A percentile compares a stretch with the other conserved stretches of the same genome.
These are phyloP conservation scores for Phytopythium vexans DNA, from an alignment of 352 stramenopile genomes.

Conservation along the genomic window DNA sequence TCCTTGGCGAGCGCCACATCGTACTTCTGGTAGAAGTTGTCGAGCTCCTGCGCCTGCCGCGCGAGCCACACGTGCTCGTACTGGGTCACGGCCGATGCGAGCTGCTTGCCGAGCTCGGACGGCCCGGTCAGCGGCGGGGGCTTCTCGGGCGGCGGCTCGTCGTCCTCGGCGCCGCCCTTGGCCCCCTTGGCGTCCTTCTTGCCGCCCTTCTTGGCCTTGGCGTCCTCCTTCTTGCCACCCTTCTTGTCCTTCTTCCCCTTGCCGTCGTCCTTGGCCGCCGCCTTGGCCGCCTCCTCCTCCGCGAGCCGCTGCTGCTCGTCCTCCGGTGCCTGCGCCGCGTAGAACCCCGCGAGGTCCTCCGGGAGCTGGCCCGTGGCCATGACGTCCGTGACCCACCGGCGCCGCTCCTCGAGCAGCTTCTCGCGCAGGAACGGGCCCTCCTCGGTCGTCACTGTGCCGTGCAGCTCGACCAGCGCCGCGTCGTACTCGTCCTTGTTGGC, in stretches of 20 bases:
- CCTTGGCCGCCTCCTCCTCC: conserved; percentile 38
- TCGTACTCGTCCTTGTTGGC: conserved; percentile 93
- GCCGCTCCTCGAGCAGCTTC: conserved; percentile 89
- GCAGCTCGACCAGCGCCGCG: conserved; percentile 82
- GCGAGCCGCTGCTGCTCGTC: conserved; percentile 42
- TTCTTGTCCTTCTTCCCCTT: conserved; percentile 35
- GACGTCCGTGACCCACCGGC: conserved; percentile 91
- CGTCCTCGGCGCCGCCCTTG: conserved; percentile 47
- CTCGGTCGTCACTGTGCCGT: conserved; percentile 75
- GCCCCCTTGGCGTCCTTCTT: conserved; percentile 55
- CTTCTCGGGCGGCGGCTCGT: conserved; percentile 72
- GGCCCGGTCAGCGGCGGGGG: conserved; percentile 82
- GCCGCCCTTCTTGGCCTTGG: conserved; percentile 42
- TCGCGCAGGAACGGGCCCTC: conserved; percentile 93
- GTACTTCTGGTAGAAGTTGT: conserved; percentile 94
- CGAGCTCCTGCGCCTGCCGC: conserved; percentile 68
- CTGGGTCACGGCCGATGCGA: conserved; percentile 48
- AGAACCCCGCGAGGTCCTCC: conserved; percentile 90
- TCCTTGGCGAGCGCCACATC: conserved; percentile 91
- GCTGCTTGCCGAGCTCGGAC: conserved; percentile 82
- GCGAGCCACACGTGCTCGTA: conserved; percentile 88
- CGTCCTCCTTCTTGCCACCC: conserved; percentile 42
- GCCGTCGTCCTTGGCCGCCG: conserved; percentile 15
- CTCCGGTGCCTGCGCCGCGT: conserved; percentile 46
- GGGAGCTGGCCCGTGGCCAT: conserved; percentile 84